Percentiles rank a stretch among this genome's conserved stretches.
phyloP scores from a whole-genome alignment of 352 stramenopile species.

The Globisporangium echinulatum region DNA sequence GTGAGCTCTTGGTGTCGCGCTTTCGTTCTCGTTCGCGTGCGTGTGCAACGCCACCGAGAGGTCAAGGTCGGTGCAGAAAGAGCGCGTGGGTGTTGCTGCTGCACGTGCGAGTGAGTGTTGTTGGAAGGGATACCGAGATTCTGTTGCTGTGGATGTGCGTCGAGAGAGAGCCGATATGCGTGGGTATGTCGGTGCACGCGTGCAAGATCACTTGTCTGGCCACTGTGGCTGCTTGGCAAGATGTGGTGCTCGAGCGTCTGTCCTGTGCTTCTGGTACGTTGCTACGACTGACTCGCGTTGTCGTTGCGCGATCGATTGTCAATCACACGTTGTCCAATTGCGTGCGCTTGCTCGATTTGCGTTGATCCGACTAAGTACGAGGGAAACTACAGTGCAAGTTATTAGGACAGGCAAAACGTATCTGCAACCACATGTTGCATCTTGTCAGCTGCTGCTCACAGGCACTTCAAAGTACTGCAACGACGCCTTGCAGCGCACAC shows the following conservation, averaged over 20 bases:
- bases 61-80: background rate
- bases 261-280: too few relatives aligned
- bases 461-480: too few relatives aligned
- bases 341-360: background rate
- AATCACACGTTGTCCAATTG: background rate
- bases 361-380: background rate
- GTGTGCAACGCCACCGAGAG: background rate
- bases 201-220: background rate
- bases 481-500: too few relatives aligned
- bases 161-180: slow-evolving; percentile 1
- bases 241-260: background rate
- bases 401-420: background rate
- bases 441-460: too few relatives aligned
- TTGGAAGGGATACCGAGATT: too few relatives aligned
- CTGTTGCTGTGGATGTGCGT: background rate
- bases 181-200: background rate
- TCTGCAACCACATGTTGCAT: too few relatives aligned
- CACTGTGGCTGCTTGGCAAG: background rate
- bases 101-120: background rate
- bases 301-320: background rate
- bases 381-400: background rate
- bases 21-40: background rate
- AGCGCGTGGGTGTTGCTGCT: background rate
- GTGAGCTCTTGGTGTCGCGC: background rate
- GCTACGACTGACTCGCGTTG: background rate